Base-by-base conservation (phyloP, 768 basidiomycete species). In the Lactarius sanguifluus region DNA sequence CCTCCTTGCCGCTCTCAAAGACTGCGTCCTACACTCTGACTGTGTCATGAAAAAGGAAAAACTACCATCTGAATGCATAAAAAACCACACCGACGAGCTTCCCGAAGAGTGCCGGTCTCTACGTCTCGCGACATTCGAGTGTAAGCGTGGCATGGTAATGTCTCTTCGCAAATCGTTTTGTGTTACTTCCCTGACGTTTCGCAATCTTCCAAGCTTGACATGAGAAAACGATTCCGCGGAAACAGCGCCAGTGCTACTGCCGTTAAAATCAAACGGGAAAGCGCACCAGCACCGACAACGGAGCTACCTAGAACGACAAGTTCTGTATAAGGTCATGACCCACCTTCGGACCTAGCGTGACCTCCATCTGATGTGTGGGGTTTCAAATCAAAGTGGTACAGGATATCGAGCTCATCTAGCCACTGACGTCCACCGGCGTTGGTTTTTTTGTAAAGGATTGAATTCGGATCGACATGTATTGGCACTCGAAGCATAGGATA, bases 141-240 rank as follows among this genome's bases (percentile, higher is more conserved):
- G 94, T 79, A 96, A 96, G 76, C 83, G 92, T 65, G 91, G 89
- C 52, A 90, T 93, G 91, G 92, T 93, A 65, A 65, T 86, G 80
- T 28, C 20, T 28, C 20, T 30, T 15, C 32, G 36, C 25, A 60
- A 59, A 61, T 56, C 41, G 5, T 54, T 36, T 36, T 66, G 59
- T 58, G 50, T 38, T 36, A 45, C 9, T 23, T 5, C 43, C 15
- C 45, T 62, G 25, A 18, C 55, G 61, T 16, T 52, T 34, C 30
- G 15, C 30, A 5, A 52, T n/a, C 5, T 40, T 57, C 5, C 4
- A 47, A 93, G 91, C 77, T 93, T 71, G 91, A 93, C 73, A 93
- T 93, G 91, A 82, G 91, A 62, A 92, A 90, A 76, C 80, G 91
- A 9, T 91, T 93, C 71, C 77, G 91, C 71, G 91, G 91, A 28